Evolutionary conservation across 2,329 filamentous ascomycete species (phyloP).

Genomic region (Penicillium brevicompactum): DNA sequence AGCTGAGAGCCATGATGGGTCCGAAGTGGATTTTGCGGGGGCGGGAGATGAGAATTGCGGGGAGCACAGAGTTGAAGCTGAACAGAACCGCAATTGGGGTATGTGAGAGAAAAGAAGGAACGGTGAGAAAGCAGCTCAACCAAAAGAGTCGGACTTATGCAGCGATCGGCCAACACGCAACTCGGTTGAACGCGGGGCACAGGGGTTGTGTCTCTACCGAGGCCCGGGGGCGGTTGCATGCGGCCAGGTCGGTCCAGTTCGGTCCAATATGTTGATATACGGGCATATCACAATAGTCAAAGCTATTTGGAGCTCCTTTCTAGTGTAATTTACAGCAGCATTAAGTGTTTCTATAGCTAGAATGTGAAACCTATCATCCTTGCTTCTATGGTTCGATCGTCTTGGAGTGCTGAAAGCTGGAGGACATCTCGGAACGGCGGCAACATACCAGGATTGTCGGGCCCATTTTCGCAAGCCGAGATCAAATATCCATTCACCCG

Average conservation of each 20-base stretch:
- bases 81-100: conserved; percentile 4
- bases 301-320: too few relatives aligned
- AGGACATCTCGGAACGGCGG: neutral
- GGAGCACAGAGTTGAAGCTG: conserved; percentile 7
- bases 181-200: conserved; percentile 26
- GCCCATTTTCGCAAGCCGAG: neutral
- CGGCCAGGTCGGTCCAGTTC: conserved; percentile 11
- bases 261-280: neutral
- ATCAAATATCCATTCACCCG: conserved; percentile 5
- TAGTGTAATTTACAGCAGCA: too few relatives aligned
- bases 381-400: neutral
- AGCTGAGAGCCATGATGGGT: conserved; percentile 36
- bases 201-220: conserved; percentile 20
- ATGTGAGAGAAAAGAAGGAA: neutral
- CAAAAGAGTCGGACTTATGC: conserved; percentile 1
- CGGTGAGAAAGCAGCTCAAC: neutral
- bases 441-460: neutral
- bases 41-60: conserved; percentile 24
- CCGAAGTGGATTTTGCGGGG: conserved; percentile 27
- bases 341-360: too few relatives aligned
- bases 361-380: too few relatives aligned
- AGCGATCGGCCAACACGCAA: conserved; percentile 16
- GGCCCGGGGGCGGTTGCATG: conserved; percentile 30
- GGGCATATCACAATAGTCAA: too few relatives aligned
- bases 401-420: neutral